These are phyloP conservation scores for Apiospora rasikravindrae DNA, from an alignment of 2,329 filamentous ascomycete species.

Conservation along the genomic window DNA sequence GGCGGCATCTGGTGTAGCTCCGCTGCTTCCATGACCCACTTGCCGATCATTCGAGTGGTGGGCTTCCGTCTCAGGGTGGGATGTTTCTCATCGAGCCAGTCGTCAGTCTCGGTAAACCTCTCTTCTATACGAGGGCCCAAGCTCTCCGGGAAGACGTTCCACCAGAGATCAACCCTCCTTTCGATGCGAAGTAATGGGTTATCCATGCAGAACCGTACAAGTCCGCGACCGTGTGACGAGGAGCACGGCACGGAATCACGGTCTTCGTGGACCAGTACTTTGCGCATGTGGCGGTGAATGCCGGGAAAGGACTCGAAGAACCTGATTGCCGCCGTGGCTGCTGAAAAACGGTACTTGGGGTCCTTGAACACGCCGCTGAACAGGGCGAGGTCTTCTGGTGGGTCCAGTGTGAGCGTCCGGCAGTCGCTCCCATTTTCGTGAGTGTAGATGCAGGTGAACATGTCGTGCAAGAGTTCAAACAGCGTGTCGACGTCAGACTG, in stretches of 20 bases:
- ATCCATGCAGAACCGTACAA: background rate
- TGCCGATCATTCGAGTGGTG: background rate
- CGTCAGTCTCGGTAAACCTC: too few species aligned
- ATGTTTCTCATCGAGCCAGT: too few species aligned
- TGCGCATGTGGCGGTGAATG: background rate
- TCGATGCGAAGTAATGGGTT: background rate
- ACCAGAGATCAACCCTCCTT: background rate
- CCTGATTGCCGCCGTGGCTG: background rate
- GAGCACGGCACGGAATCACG: background rate
- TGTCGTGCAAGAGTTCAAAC: background rate
- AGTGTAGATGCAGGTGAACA: background rate
- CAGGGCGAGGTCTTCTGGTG: background rate
- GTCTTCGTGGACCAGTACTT: background rate
- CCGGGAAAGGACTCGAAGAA: background rate
- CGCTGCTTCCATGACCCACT: slow-evolving; percentile 2
- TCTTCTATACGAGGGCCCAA: background rate
- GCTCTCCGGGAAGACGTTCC: background rate
- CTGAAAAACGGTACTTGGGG: background rate
- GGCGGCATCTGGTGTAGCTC: background rate
- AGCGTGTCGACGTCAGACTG: background rate
- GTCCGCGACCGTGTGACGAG: background rate
- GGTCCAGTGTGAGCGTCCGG: background rate
- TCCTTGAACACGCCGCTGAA: background rate
- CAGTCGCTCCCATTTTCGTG: background rate
- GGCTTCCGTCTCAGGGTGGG: background rate